Evolutionary conservation across 805 yeast species (phyloP), one percentile per base, ranked within the genome.

Genomic region (Myxozyma udenii): DNA sequence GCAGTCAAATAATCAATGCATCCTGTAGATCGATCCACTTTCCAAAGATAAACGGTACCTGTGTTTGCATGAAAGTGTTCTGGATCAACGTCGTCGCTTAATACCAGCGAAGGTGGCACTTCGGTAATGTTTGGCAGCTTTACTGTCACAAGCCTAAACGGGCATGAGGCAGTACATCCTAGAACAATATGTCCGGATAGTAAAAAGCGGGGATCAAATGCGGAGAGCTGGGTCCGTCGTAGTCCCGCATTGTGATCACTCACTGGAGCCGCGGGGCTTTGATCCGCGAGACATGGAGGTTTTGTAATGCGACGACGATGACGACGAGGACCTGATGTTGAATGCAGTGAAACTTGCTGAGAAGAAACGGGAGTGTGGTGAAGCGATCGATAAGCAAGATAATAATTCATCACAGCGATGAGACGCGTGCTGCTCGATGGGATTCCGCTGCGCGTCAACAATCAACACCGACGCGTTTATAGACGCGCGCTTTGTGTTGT

Each of bases 11-110:
- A 40, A 19, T 48, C 51, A 19, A 55, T 26, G 24, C 18, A 16
- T 5, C 30, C 7, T 3, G 19, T 23, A 18, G 24, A 11, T 24
- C 19, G n/a, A n/a, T 22, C 35, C 18, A 51, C 24, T 18, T 18
- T 28, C 59, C 59, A 55, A 3, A 48, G 19, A 19, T 6, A 48
- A 3, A 49, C 14, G 16, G 48, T 41, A 18, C 59, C 59, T 18
- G 21, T 4, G 26, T 7, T 18, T 22, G 41, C 14, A n/a, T n/a
- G n/a, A n/a, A n/a, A n/a, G n/a, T n/a, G n/a, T 18, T 6, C 46
- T 4, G 32, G 2, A 2, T 26, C 42, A 14, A 23, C 3, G 4
- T 22, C 42, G 18, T 35, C 38, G 41, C 41, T 4, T 4, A 12
- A 11, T n/a, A 30, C 18, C n/a, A 43, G 25, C 46, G 23, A 19